A percentile compares a stretch with the other conserved stretches of the same genome.
phyloP scores from a whole-genome alignment of 202 grass and related monocot species.

The Bolboschoenoplectus hybrid region DNA sequence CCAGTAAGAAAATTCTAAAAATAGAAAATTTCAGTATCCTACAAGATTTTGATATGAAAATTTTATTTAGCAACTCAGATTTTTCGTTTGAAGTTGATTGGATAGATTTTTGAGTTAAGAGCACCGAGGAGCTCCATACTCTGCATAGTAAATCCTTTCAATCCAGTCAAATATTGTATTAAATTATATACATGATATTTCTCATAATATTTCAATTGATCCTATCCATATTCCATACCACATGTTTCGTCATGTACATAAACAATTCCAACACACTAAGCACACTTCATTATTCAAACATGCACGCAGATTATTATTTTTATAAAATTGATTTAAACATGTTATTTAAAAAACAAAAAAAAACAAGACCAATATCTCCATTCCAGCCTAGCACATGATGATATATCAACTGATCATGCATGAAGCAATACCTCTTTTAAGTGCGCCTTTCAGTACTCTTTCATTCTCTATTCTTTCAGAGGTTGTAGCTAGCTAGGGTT shows the following conservation, averaged over 20 bases:
- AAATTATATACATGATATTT: neutral
- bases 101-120: too few species aligned
- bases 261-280: constrained; percentile 23
- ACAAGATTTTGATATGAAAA: too few species aligned
- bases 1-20: too few species aligned
- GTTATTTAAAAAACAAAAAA: neutral
- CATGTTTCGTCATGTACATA: constrained; percentile 2
- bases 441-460: neutral
- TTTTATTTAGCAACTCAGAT: too few species aligned
- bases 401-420: too few species aligned
- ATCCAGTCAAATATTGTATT: too few species aligned
- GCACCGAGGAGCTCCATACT: too few species aligned
- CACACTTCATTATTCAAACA: constrained; percentile 19
- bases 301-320: neutral
- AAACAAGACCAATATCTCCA: constrained; percentile 19
- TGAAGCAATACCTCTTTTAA: constrained; percentile 30
- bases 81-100: too few species aligned
- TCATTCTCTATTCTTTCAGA: neutral
- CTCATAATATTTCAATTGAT: neutral
- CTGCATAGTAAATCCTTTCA: neutral
- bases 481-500: neutral
- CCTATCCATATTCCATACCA: constrained; percentile 9
- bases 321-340: constrained; percentile 17
- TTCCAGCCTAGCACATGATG: constrained; percentile 28
- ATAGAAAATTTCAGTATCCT: too few species aligned